phyloP scores from a whole-genome alignment of 1,284 basidiomycete species.

The Sporisorium iseilematis-ciliati region DNA sequence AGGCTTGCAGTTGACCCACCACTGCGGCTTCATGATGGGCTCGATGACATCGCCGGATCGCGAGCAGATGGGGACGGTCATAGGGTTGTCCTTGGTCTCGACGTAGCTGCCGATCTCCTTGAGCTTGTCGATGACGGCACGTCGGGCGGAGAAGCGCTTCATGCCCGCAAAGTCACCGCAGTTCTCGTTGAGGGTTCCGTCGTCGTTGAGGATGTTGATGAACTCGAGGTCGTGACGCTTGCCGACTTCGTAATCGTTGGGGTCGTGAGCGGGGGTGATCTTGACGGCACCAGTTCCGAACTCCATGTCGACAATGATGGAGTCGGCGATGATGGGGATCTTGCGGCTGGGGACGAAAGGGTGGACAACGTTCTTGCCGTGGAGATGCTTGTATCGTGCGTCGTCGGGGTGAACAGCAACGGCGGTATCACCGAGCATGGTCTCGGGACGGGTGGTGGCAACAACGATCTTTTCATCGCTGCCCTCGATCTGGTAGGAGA shows the following conservation, averaged over 20 bases:
- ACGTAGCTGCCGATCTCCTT: constrained; percentile 88
- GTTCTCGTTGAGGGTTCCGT: constrained; percentile 94
- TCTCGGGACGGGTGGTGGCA: constrained; percentile 97
- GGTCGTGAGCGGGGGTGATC: constrained; percentile 99
- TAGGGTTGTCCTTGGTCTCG: constrained; percentile 82
- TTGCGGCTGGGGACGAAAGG: constrained; percentile 86
- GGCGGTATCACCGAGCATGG: constrained; percentile 97
- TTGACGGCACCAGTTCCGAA: constrained; percentile 99
- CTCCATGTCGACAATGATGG: constrained; percentile 88
- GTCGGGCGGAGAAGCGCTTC: constrained; percentile 93
- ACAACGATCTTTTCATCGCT: constrained; percentile 91
- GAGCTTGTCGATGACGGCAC: constrained; percentile 84
- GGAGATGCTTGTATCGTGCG: constrained; percentile 91
- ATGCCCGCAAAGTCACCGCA: constrained; percentile 81
- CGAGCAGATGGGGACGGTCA: constrained; percentile 68
- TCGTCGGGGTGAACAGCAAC: constrained; percentile 97
- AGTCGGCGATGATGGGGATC: constrained; percentile 89
- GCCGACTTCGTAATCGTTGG: constrained; percentile 96
- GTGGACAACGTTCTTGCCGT: constrained; percentile 91
- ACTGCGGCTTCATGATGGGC: constrained; percentile 95
- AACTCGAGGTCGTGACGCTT: constrained; percentile 89
- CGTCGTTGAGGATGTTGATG: constrained; percentile 96
- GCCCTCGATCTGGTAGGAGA: constrained; percentile 90
- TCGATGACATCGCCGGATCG: constrained; percentile 89
- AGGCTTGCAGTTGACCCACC: constrained; percentile 97